Percentiles rank a stretch among this genome's conserved stretches.
Conservation (phyloP, 2,329 filamentous ascomycete genomes). For the Alternaria panax region DNA sequence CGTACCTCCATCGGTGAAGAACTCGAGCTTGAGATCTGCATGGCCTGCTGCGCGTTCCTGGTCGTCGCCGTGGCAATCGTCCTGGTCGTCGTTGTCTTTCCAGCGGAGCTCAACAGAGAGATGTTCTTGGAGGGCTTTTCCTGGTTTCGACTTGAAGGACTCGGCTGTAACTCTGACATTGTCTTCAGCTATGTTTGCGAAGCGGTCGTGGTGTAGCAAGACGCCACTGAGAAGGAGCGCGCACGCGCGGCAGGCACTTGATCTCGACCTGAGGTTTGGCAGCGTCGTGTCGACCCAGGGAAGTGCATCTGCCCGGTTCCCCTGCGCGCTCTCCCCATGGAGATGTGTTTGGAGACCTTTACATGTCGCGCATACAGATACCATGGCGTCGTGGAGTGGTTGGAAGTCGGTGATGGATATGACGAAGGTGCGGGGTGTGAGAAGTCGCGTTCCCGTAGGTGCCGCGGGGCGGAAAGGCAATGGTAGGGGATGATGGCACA, state of each 20-base stretch:
- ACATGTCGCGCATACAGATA: conserved; percentile 43
- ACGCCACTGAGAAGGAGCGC: conserved; percentile 45
- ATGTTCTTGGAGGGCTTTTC: conserved; percentile 36
- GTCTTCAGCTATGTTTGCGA: conserved; percentile 35
- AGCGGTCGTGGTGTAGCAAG: conserved; percentile 42
- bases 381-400: conserved; percentile 28
- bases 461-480: conserved; percentile 18
- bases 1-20: conserved; percentile 48
- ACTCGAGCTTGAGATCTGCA: conserved; percentile 48
- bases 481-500: conserved; percentile 13
- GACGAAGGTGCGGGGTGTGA: conserved; percentile 12
- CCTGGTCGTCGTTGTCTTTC: conserved; percentile 26
- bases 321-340: conserved; percentile 23
- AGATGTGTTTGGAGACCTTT: conserved; percentile 45
- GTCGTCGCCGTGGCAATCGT: conserved; percentile 30
- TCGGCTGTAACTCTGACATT: conserved; percentile 38
- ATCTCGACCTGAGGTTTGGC: conserved; percentile 39
- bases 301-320: conserved; percentile 23
- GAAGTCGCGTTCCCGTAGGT: conserved; percentile 16
- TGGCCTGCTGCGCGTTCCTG: conserved; percentile 32
- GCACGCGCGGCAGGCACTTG: conserved; percentile 42
- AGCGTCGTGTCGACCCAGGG: conserved; percentile 41
- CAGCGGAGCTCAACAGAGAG: conserved; percentile 47
- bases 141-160: conserved; percentile 28
- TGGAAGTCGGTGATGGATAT: conserved; percentile 2